Percentiles rank a stretch among this genome's conserved stretches.
Conservation (phyloP, 2,329 filamentous ascomycete species). For the Pseudocercospora crystallina region DNA sequence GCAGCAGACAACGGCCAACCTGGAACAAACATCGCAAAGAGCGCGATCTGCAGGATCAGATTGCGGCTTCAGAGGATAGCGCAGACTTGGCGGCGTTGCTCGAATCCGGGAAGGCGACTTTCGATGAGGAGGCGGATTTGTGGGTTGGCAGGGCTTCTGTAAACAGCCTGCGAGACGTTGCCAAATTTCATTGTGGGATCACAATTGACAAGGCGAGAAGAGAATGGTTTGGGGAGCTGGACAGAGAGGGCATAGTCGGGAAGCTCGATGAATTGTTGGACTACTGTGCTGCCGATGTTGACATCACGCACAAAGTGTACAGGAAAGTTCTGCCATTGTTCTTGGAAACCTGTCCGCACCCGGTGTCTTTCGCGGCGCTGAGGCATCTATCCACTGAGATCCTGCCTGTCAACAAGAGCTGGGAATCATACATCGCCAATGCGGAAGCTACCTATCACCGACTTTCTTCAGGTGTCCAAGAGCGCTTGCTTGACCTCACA, state of each 20-base stretch:
- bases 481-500: constrained; percentile 70
- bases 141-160: constrained; percentile 95
- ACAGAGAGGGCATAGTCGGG: constrained; percentile 66
- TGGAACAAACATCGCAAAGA: constrained; percentile 98
- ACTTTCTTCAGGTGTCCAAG: constrained; percentile 73
- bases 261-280: constrained; percentile 81
- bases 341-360: constrained; percentile 85
- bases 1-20: constrained; percentile 88
- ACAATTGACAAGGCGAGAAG: constrained; percentile 86
- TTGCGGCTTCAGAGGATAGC: constrained; percentile 69
- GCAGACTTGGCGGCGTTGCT: constrained; percentile 70
- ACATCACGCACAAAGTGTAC: constrained; percentile 90
- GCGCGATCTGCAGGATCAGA: constrained; percentile 76
- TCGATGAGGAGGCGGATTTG: constrained; percentile 86
- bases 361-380: constrained; percentile 92
- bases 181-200: constrained; percentile 90
- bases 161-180: constrained; percentile 92
- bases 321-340: constrained; percentile 90
- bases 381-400: constrained; percentile 93
- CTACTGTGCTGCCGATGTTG: constrained; percentile 93
- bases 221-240: constrained; percentile 81
- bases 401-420: constrained; percentile 81
- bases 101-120: constrained; percentile 56
- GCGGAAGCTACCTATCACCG: constrained; percentile 81
- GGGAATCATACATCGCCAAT: constrained; percentile 80